Percentiles rank a stretch among this genome's conserved stretches.
phyloP scores from a whole-genome alignment of 2,329 filamentous ascomycete genomes.

The Claviceps pazoutovae region DNA sequence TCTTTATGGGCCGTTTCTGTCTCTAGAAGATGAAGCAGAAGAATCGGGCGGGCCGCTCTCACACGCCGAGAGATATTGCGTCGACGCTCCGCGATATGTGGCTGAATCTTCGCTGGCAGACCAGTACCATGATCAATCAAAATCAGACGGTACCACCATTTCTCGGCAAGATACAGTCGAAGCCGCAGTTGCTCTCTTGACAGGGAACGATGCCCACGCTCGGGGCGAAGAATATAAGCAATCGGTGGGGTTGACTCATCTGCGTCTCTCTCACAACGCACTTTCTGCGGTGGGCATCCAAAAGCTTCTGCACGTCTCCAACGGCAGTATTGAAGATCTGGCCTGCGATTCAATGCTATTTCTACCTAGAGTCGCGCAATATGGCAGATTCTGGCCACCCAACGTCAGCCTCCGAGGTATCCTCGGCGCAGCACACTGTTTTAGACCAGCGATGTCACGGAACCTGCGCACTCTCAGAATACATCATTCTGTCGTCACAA shows the following conservation, averaged over 20 bases:
- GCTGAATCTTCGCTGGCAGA: background rate
- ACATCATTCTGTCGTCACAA: constrained; percentile 47
- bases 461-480: constrained; percentile 38
- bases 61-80: constrained; percentile 33
- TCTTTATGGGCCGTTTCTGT: constrained; percentile 27
- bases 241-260: constrained; percentile 32
- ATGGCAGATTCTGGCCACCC: constrained; percentile 14
- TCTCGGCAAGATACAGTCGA: constrained; percentile 17
- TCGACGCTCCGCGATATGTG: constrained; percentile 29
- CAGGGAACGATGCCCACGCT: constrained; percentile 7
- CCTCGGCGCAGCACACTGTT: constrained; percentile 30
- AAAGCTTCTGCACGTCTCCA: constrained; percentile 26
- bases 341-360: constrained; percentile 31
- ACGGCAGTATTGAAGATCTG: constrained; percentile 36
- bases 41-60: constrained; percentile 27
- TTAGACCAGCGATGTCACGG: constrained; percentile 38
- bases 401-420: constrained; percentile 26
- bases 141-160: constrained; percentile 1
- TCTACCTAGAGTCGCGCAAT: constrained; percentile 11
- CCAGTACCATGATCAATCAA: background rate
- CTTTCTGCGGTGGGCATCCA: constrained; percentile 31
- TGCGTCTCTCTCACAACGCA: constrained; percentile 36
- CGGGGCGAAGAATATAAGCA: constrained; percentile 9
- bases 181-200: constrained; percentile 11
- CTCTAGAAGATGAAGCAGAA: constrained; percentile 35